Conservation (phyloP, 371 early-diverging fungal genomes). For the Apophysomyces sp. region DNA sequence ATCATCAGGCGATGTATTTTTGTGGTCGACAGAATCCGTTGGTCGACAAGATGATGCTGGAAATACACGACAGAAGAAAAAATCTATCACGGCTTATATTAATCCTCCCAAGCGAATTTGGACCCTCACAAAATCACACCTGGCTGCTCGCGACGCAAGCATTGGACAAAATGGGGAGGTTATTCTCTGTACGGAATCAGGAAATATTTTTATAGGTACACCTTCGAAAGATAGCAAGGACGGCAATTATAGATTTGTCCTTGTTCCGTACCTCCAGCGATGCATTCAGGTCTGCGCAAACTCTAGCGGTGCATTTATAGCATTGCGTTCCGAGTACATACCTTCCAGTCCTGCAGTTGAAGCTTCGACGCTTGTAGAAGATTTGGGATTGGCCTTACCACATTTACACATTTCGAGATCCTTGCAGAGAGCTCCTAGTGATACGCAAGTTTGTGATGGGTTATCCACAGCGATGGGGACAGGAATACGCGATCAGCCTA, state of each 20-base stretch:
- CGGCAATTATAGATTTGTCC: slow-evolving; percentile 28
- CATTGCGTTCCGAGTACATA: slow-evolving; percentile 48
- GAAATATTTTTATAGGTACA: slow-evolving; percentile 53
- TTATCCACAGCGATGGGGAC: background rate
- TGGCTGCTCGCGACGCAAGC: slow-evolving; percentile 40
- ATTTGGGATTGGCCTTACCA: slow-evolving; percentile 40
- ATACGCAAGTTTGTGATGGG: background rate
- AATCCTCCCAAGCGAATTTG: slow-evolving; percentile 47
- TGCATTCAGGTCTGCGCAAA: slow-evolving; percentile 54
- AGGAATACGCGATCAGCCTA: background rate
- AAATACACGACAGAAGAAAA: background rate
- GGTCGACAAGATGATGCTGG: background rate
- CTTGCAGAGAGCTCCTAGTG: background rate
- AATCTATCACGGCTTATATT: background rate
- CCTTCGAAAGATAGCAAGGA: slow-evolving; percentile 21
- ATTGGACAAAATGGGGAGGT: slow-evolving; percentile 56
- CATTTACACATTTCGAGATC: slow-evolving; percentile 11
- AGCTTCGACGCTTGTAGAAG: slow-evolving; percentile 25
- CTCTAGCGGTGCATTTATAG: slow-evolving; percentile 62
- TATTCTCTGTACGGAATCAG: slow-evolving; percentile 47
- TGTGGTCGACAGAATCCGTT: slow-evolving; percentile 42
- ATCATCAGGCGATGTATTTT: slow-evolving; percentile 49
- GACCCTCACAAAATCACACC: slow-evolving; percentile 33
- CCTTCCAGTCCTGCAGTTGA: background rate
- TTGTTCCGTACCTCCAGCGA: slow-evolving; percentile 50